Evolutionary conservation across 2,329 filamentous ascomycete genomes (phyloP).

Genomic region (Fusarium sp.): DNA sequence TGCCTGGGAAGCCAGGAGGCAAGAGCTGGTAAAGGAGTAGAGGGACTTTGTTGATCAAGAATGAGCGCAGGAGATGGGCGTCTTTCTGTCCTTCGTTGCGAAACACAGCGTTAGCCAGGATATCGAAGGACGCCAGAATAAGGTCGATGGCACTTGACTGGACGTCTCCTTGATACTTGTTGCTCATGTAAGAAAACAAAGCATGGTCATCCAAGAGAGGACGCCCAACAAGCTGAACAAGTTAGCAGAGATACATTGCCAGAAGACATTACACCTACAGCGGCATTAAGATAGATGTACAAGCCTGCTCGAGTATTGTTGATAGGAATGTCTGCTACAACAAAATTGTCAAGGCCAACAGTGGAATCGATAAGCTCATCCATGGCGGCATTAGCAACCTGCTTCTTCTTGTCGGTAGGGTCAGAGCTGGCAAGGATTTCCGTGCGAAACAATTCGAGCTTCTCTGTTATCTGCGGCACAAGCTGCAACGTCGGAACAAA

Average conservation of each 20-base stretch:
- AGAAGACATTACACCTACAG: slow-evolving; percentile 66
- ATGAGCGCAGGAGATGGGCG: slow-evolving; percentile 86
- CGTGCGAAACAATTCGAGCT: slow-evolving; percentile 71
- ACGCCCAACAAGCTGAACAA: slow-evolving; percentile 78
- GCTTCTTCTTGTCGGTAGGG: slow-evolving; percentile 67
- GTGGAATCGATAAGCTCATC: slow-evolving; percentile 71
- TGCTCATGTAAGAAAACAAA: slow-evolving; percentile 85
- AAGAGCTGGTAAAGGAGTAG: slow-evolving; percentile 67
- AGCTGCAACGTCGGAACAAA: slow-evolving; percentile 73
- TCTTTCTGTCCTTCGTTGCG: slow-evolving; percentile 68
- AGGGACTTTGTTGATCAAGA: slow-evolving; percentile 80
- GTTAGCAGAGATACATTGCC: slow-evolving; percentile 16
- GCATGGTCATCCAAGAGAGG: slow-evolving; percentile 86
- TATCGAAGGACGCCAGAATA: slow-evolving; percentile 89
- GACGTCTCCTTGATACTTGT: slow-evolving; percentile 86
- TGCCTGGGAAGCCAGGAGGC: slow-evolving; percentile 79
- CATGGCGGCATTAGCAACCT: slow-evolving; percentile 64
- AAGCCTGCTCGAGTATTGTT: slow-evolving; percentile 85
- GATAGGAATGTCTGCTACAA: slow-evolving; percentile 75
- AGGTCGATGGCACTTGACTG: slow-evolving; percentile 85
- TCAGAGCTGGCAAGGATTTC: slow-evolving; percentile 70
- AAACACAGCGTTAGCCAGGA: slow-evolving; percentile 89
- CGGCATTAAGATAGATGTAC: slow-evolving; percentile 87
- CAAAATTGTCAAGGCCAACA: slow-evolving; percentile 69
- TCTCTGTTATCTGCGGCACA: slow-evolving; percentile 66